phyloP scores from a whole-genome alignment of 768 basidiomycete genomes.

The Leccinum fibrillosum region DNA sequence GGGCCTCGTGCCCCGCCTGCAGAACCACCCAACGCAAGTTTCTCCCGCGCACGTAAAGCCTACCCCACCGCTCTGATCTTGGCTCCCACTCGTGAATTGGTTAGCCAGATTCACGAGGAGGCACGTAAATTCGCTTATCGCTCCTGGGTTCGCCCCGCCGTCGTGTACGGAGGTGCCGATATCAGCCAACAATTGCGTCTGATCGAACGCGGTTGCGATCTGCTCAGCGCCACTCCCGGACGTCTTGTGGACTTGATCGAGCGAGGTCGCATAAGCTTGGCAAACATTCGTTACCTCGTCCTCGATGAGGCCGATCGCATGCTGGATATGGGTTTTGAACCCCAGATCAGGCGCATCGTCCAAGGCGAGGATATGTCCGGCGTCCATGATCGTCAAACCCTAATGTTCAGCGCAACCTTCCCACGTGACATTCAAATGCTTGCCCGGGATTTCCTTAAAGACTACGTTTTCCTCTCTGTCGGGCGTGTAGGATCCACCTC shows the following conservation, averaged over 20 bases:
- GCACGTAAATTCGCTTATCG: slow-evolving; percentile 99
- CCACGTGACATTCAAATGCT: slow-evolving; percentile 98
- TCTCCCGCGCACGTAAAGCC: slow-evolving; percentile 78
- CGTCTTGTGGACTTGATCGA: slow-evolving; percentile 98
- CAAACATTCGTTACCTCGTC: slow-evolving; percentile 96
- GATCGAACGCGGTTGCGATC: slow-evolving; percentile 95
- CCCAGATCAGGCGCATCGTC: slow-evolving; percentile 97
- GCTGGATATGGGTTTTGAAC: slow-evolving; percentile 99
- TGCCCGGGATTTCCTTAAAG: slow-evolving; percentile 93
- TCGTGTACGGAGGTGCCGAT: slow-evolving; percentile 98
- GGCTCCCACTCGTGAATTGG: slow-evolving; percentile 97
- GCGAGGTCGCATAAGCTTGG: slow-evolving; percentile 92
- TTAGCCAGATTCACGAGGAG: slow-evolving; percentile 99
- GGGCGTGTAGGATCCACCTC: slow-evolving; percentile 98
- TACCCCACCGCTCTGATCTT: slow-evolving; percentile 97
- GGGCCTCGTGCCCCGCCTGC: slow-evolving; percentile 77
- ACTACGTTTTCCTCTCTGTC: slow-evolving; percentile 98
- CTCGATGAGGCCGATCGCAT: slow-evolving; percentile 99
- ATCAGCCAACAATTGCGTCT: slow-evolving; percentile 91
- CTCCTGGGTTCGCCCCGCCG: slow-evolving; percentile 98
- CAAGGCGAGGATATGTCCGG: slow-evolving; percentile 99
- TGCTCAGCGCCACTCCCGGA: slow-evolving; percentile 94
- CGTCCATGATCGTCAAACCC: slow-evolving; percentile 85
- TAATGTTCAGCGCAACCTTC: slow-evolving; percentile 99
- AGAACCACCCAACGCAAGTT: slow-evolving; percentile 43